Base-by-base conservation (phyloP, 2,329 filamentous ascomycete species). In the Botrytis byssoidea region DNA sequence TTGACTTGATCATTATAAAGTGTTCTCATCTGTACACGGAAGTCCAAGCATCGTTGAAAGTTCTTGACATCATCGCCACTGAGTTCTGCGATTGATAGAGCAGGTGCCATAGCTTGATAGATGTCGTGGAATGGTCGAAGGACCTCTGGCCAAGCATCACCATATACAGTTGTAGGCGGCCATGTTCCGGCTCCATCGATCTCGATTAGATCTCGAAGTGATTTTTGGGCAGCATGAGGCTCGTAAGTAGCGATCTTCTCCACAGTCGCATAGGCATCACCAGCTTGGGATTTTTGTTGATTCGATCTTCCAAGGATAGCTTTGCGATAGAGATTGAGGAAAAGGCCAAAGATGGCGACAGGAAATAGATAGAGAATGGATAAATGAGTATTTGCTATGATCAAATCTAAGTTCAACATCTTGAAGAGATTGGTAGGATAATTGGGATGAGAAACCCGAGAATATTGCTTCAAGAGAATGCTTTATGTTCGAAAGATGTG, bases 121-220 rank as follows among this genome's bases (percentile, higher is more conserved):
- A 81, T 79, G 18, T 80, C 77, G n/a, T 77, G 76, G 67, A 81
- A 82, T 9, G 81, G 79, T 16, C 74, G 77, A 57, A 82, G 77
- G 4, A 75, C 75, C 5, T 42, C 48, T 12, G 81, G 81, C 81
- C 81, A 82, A 10, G 75, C 70, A 55, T 69, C 16, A 22, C 73
- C 73, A 70, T 79, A 74, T 35, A 74, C 74, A 18, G 73, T 75
- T 59, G 71, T 70, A 70, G 78, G 78, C 18, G 78, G 78, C 78
- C 78, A 79, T 46, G 67, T 70, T 10, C 78, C 78, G 60, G 78
- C 78, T 22, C 78, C 78, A 64, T 79, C 77, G 5, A 61, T 51
- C 16, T 74, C 71, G 16, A 73, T 51, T 14, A 73, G 29, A 18
- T 70, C 18, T 42, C 20, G 65, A 60, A 73, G 65, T 29, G 63